Conservation (phyloP, 78 protist species). For the Dictyostelium intermedium region DNA sequence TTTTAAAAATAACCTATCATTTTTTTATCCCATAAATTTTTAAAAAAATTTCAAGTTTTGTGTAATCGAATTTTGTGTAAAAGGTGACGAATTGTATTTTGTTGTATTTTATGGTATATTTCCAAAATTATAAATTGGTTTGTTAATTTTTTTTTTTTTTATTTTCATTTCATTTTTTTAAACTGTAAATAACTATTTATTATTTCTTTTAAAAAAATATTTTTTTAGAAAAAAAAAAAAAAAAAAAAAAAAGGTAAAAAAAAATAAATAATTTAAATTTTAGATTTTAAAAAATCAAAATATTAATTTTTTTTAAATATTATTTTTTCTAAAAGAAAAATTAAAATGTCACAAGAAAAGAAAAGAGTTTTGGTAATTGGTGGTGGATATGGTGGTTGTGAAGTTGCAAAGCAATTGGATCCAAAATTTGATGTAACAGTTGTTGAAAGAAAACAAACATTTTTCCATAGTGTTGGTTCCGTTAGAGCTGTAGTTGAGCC, state of each 20-base stretch:
- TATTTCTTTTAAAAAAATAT: too few species aligned
- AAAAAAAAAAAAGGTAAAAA: neutral
- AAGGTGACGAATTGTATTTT: too few species aligned
- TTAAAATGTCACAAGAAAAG: neutral
- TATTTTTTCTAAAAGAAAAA: neutral
- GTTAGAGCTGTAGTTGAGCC: constrained; percentile 37
- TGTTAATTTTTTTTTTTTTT: too few species aligned
- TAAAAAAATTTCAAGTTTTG: too few species aligned
- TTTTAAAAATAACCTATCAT: neutral
- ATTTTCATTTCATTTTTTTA: neutral
- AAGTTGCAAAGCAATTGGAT: constrained; percentile 35
- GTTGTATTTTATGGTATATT: neutral
- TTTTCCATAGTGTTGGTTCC: constrained; percentile 51
- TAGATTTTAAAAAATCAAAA: too few species aligned
- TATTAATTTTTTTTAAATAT: neutral
- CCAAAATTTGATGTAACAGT: constrained; percentile 51
- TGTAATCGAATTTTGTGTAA: too few species aligned
- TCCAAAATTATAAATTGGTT: too few species aligned
- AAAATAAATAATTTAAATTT: too few species aligned
- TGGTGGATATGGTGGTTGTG: constrained; percentile 75
- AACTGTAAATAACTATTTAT: too few species aligned
- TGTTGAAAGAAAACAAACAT: constrained; percentile 49
- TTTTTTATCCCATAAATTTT: neutral
- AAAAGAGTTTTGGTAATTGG: constrained; percentile 69
- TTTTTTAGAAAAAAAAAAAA: too few species aligned